Conservation (phyloP, 2,329 filamentous ascomycete genomes). For the Corinectria fuckeliana region DNA sequence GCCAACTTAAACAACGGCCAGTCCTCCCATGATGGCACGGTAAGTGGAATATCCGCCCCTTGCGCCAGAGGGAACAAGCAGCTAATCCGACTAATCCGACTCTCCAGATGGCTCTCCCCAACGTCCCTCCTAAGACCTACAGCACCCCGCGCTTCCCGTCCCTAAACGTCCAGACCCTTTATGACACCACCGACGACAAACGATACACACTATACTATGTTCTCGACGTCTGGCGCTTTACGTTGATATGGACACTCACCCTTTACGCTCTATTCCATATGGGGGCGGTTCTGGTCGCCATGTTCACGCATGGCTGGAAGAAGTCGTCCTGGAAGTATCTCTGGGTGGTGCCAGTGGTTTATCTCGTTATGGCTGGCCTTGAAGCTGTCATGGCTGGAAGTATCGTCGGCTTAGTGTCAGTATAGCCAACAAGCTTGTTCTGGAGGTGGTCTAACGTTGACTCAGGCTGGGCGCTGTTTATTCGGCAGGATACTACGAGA, state of each 20-base stretch:
- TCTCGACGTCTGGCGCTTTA: slow-evolving; percentile 85
- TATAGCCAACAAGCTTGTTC: slow-evolving; percentile 11
- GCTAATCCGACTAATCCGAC: slow-evolving; percentile 23
- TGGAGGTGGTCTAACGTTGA: slow-evolving; percentile 20
- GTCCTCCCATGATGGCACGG: slow-evolving; percentile 34
- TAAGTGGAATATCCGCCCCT: slow-evolving; percentile 4
- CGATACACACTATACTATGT: slow-evolving; percentile 72
- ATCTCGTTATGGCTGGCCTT: slow-evolving; percentile 72
- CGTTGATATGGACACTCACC: slow-evolving; percentile 83
- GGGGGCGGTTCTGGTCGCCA: slow-evolving; percentile 72
- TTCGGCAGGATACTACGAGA: slow-evolving; percentile 80
- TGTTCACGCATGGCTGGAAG: slow-evolving; percentile 72
- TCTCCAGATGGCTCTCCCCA: slow-evolving; percentile 35
- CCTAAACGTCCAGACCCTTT: slow-evolving; percentile 74
- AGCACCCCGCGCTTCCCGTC: slow-evolving; percentile 77
- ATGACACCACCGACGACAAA: slow-evolving; percentile 49
- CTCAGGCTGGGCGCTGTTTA: slow-evolving; percentile 79
- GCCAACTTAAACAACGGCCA: slow-evolving; percentile 8
- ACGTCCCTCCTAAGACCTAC: slow-evolving; percentile 59
- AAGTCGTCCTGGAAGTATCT: slow-evolving; percentile 65
- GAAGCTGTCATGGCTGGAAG: slow-evolving; percentile 83
- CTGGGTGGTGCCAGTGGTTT: slow-evolving; percentile 76
- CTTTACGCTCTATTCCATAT: slow-evolving; percentile 79
- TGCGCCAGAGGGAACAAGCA: neutral
- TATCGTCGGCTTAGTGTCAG: slow-evolving; percentile 80